These are phyloP conservation scores for Ophioceras dolichostomum DNA, from an alignment of 2,329 filamentous ascomycete species.

Conservation along the genomic window DNA sequence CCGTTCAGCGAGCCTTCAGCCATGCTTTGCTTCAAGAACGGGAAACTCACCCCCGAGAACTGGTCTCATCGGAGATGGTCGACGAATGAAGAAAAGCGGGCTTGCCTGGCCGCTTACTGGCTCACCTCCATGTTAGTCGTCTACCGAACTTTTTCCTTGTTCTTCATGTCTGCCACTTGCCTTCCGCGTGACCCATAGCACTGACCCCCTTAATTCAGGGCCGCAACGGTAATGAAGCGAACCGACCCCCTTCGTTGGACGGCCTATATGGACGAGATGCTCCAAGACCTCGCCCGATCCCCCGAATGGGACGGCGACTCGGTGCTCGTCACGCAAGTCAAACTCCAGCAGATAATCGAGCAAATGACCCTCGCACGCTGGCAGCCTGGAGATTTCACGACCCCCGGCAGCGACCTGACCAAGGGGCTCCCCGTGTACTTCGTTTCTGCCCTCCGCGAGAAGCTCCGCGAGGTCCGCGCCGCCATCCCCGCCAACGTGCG, in stretches of 20 bases:
- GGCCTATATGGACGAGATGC: constrained; percentile 43
- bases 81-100: constrained; percentile 35
- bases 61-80: constrained; percentile 14
- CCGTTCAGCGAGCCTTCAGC: constrained; percentile 17
- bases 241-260: constrained; percentile 44
- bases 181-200: not conserved
- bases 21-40: constrained; percentile 18
- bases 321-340: constrained; percentile 29
- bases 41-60: not conserved
- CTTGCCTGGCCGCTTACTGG: constrained; percentile 32
- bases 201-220: constrained; percentile 8
- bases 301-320: constrained; percentile 36
- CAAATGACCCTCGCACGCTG: constrained; percentile 12
- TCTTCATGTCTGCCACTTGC: not conserved
- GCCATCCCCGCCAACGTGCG: constrained; percentile 11
- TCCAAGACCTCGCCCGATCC: constrained; percentile 29
- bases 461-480: constrained; percentile 12
- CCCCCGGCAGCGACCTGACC: not conserved
- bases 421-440: constrained; percentile 10
- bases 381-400: constrained; percentile 9
- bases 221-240: constrained; percentile 22
- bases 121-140: constrained; percentile 21
- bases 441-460: constrained; percentile 11
- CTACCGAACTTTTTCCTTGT: not conserved
- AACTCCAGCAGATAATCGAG: constrained; percentile 26